phyloP scores from a whole-genome alignment of 2,329 filamentous ascomycete species.

The Septoria petroselini region DNA sequence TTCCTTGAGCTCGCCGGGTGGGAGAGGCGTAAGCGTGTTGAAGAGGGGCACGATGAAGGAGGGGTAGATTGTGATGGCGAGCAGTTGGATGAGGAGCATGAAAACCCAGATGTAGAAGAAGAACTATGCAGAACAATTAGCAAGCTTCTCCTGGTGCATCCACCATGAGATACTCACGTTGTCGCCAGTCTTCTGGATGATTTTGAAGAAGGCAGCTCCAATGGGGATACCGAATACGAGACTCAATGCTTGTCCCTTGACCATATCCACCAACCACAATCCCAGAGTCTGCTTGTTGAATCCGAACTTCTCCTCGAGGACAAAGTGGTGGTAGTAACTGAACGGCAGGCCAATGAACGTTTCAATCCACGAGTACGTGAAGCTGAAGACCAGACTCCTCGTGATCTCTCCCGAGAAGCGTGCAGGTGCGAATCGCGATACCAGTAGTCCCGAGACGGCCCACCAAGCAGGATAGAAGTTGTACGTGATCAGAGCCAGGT shows the following conservation, averaged over 20 bases:
- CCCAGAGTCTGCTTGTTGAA: slow-evolving; percentile 97
- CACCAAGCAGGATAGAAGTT: slow-evolving; percentile 90
- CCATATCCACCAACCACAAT: slow-evolving; percentile 82
- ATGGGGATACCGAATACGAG: slow-evolving; percentile 81
- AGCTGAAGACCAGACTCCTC: slow-evolving; percentile 88
- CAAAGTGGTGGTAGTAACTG: slow-evolving; percentile 89
- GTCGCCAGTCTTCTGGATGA: slow-evolving; percentile 89
- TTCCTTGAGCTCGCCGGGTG: slow-evolving; percentile 82
- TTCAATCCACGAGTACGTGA: slow-evolving; percentile 78
- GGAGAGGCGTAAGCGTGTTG: slow-evolving; percentile 93
- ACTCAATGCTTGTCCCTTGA: slow-evolving; percentile 84
- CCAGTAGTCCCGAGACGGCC: slow-evolving; percentile 71
- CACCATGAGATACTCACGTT: slow-evolving; percentile 39
- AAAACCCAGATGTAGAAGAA: slow-evolving; percentile 99
- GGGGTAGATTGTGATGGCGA: slow-evolving; percentile 94
- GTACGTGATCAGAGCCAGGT: slow-evolving; percentile 82
- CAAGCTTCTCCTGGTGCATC: neutral
- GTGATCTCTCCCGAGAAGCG: slow-evolving; percentile 84
- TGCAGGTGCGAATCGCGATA: slow-evolving; percentile 68
- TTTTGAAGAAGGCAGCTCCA: slow-evolving; percentile 86
- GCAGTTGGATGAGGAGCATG: slow-evolving; percentile 81
- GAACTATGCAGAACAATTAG: slow-evolving; percentile 51
- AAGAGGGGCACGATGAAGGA: slow-evolving; percentile 91
- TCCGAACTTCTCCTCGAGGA: slow-evolving; percentile 92
- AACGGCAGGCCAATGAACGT: slow-evolving; percentile 75